These are phyloP conservation scores for Centaurea solstitialis DNA, from an alignment of 129 eudicot species.

Conservation along the genomic window DNA sequence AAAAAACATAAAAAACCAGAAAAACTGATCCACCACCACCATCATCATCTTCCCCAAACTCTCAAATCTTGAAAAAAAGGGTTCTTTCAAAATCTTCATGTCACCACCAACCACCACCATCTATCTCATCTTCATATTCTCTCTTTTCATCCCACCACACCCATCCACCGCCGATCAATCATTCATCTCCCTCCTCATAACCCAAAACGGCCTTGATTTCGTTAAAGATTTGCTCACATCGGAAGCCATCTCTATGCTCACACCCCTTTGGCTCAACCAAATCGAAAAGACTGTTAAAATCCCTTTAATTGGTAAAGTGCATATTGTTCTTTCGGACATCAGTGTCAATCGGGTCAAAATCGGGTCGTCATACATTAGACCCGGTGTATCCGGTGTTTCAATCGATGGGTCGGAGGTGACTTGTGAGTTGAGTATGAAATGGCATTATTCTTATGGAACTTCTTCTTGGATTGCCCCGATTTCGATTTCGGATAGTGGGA, in stretches of 20 bases:
- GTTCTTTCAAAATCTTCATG: slow-evolving; percentile 11
- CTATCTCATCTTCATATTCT: slow-evolving; percentile 27
- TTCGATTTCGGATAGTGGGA: slow-evolving; percentile 50
- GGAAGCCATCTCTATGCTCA: slow-evolving; percentile 47
- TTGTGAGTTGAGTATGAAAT: slow-evolving; percentile 40
- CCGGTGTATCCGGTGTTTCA: slow-evolving; percentile 36
- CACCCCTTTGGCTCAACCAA: slow-evolving; percentile 39
- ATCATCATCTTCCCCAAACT: slow-evolving; percentile 14
- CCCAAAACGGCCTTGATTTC: slow-evolving; percentile 61
- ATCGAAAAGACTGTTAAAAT: slow-evolving; percentile 33
- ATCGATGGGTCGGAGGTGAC: slow-evolving; percentile 45
- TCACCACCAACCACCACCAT: slow-evolving; percentile 32
- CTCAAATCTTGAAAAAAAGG: slow-evolving; percentile 22
- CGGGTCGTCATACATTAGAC: slow-evolving; percentile 40
- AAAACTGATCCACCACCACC: background rate
- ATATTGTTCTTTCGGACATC: slow-evolving; percentile 43
- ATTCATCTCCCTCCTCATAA: slow-evolving; percentile 46
- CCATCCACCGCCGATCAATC: slow-evolving; percentile 40
- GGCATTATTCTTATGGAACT: slow-evolving; percentile 51
- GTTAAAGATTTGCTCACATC: slow-evolving; percentile 43
- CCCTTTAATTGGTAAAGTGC: slow-evolving; percentile 55
- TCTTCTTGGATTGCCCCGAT: slow-evolving; percentile 42
- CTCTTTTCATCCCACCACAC: slow-evolving; percentile 33
- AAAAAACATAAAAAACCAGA: background rate
- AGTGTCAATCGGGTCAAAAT: slow-evolving; percentile 37